Evolutionary conservation across 2,329 filamentous ascomycete species (phyloP).

Genomic region (Stachybotrys elegans): DNA sequence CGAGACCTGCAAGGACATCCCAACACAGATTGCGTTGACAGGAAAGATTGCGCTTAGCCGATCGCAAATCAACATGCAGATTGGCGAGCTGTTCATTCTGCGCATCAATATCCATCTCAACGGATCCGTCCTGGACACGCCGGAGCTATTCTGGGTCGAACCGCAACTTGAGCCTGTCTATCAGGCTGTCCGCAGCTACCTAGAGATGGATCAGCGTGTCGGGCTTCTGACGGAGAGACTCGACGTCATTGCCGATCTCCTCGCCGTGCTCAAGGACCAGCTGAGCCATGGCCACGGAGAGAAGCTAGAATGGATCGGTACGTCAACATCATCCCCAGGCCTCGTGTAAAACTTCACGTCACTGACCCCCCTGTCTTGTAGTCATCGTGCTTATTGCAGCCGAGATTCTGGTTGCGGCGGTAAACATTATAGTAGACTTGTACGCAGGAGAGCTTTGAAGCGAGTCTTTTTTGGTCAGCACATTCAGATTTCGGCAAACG

Average conservation of each 20-base stretch:
- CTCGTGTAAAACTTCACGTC: slow-evolving; percentile 4
- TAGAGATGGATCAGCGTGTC: slow-evolving; percentile 97
- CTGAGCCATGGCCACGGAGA: slow-evolving; percentile 88
- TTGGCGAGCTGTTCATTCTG: slow-evolving; percentile 95
- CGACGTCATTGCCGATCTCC: slow-evolving; percentile 80
- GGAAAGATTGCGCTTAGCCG: slow-evolving; percentile 87
- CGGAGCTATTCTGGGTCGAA: slow-evolving; percentile 97
- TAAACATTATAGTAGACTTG: slow-evolving; percentile 93
- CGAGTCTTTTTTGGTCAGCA: too few relatives aligned
- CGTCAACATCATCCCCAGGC: slow-evolving; percentile 24
- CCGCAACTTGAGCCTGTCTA: slow-evolving; percentile 96
- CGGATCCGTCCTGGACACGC: slow-evolving; percentile 91
- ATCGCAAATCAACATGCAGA: slow-evolving; percentile 97
- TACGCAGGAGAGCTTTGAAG: slow-evolving; percentile 50
- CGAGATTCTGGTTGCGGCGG: slow-evolving; percentile 85
- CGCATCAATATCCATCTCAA: slow-evolving; percentile 98
- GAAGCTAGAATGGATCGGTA: slow-evolving; percentile 85
- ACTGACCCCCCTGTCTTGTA: slow-evolving; percentile 26
- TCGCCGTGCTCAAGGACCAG: slow-evolving; percentile 93
- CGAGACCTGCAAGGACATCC: slow-evolving; percentile 86
- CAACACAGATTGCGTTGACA: slow-evolving; percentile 84
- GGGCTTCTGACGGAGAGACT: slow-evolving; percentile 82
- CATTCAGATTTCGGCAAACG: too few relatives aligned
- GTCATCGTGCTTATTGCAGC: slow-evolving; percentile 95
- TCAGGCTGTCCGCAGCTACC: slow-evolving; percentile 87